Percentiles rank a stretch among this genome's conserved stretches.
These are phyloP conservation scores for Neocucurbitaria cava DNA, from an alignment of 2,329 filamentous ascomycete species.

Conservation along the genomic window DNA sequence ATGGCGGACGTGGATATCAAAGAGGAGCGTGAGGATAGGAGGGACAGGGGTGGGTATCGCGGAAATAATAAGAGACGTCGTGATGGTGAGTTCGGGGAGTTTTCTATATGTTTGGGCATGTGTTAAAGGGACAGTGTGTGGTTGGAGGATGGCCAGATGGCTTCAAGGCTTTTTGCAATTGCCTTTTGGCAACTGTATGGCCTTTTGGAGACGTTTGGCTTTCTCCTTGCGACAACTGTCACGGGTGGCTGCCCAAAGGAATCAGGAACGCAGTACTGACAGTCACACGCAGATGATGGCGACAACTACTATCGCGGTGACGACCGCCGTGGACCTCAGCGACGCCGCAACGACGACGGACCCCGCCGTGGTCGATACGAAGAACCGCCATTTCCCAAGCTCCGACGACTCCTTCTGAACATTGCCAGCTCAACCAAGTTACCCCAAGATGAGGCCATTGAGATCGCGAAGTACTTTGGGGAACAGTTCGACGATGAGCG, in stretches of 20 bases:
- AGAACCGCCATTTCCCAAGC: conserved; percentile 43
- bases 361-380: conserved; percentile 44
- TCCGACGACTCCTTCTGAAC: conserved; percentile 44
- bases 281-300: conserved; percentile 30
- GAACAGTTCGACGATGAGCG: conserved; percentile 83
- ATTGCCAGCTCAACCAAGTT: conserved; percentile 48
- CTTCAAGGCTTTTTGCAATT: neutral
- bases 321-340: conserved; percentile 40
- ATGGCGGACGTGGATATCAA: conserved; percentile 42
- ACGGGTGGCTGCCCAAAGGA: neutral
- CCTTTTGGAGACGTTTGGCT: neutral
- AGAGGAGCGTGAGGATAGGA: conserved; percentile 40
- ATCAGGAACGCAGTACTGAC: conserved; percentile 8
- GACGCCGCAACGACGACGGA: conserved; percentile 37
- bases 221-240: neutral
- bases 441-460: conserved; percentile 46
- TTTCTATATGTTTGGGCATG: neutral
- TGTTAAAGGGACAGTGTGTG: neutral
- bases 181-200: neutral
- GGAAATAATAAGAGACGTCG: conserved; percentile 41
- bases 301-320: conserved; percentile 36
- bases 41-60: conserved; percentile 33
- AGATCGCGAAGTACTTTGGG: conserved; percentile 67
- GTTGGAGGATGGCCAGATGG: neutral
- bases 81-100: conserved; percentile 34